Percentiles rank a stretch among this genome's conserved stretches.
phyloP scores from a whole-genome alignment of 208 protist genomes.

The Acanthamoeba royreba region DNA sequence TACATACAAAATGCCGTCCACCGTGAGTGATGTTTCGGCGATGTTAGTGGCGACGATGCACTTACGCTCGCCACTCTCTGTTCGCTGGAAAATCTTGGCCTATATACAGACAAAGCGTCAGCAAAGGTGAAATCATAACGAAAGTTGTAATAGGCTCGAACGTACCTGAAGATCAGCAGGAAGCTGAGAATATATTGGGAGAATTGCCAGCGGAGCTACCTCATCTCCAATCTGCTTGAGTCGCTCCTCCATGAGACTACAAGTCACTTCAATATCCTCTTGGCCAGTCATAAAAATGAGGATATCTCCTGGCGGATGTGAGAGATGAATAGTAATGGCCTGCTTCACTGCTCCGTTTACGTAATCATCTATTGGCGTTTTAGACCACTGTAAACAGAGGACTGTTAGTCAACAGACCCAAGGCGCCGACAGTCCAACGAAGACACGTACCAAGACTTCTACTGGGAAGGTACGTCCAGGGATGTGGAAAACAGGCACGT shows the following conservation, averaged over 20 bases:
- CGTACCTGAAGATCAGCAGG: slow-evolving; percentile 85
- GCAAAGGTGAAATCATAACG: slow-evolving; percentile 52
- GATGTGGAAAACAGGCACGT: slow-evolving; percentile 75
- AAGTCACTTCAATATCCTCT: slow-evolving; percentile 95
- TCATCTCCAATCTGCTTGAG: slow-evolving; percentile 64
- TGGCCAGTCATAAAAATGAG: slow-evolving; percentile 99
- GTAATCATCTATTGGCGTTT: slow-evolving; percentile 94
- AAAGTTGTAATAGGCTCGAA: background rate
- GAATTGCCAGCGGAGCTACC: slow-evolving; percentile 75
- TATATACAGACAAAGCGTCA: background rate
- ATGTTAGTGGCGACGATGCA: slow-evolving; percentile 99
- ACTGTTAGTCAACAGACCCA: background rate
- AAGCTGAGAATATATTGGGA: slow-evolving; percentile 93
- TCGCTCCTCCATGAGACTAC: slow-evolving; percentile 59
- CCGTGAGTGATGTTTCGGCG: slow-evolving; percentile 97
- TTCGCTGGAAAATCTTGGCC: slow-evolving; percentile 86
- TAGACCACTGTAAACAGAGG: slow-evolving; percentile 53
- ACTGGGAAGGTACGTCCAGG: slow-evolving; percentile 96
- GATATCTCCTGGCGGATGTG: slow-evolving; percentile 95
- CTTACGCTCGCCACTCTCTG: slow-evolving; percentile 85
- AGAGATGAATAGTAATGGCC: slow-evolving; percentile 88
- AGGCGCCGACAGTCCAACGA: background rate
- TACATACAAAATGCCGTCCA: slow-evolving; percentile 94
- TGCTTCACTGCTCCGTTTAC: slow-evolving; percentile 95
- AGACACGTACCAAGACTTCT: slow-evolving; percentile 86